phyloP scores from a whole-genome alignment of 257 asterid species.

The Ophiorrhiza pumila region DNA sequence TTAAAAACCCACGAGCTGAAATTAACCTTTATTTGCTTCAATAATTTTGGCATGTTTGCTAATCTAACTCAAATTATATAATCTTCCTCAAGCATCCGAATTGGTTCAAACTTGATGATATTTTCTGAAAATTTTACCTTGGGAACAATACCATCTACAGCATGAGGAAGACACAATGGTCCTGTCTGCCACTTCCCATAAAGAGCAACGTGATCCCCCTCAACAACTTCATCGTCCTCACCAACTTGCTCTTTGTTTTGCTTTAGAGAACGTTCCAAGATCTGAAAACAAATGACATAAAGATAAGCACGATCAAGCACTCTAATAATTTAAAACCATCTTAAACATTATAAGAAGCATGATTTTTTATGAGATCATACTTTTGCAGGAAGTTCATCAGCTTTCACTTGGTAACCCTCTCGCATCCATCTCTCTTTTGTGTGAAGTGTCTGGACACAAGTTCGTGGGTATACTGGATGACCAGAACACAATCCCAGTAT shows the following conservation, averaged over 20 bases:
- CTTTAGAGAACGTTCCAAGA: conserved; percentile 57
- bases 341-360: conserved; percentile 1
- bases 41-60: too few species aligned
- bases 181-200: conserved; percentile 96
- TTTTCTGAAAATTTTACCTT: conserved; percentile 43
- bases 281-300: conserved; percentile 36
- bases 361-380: conserved; percentile 34
- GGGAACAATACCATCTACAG: conserved; percentile 89
- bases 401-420: conserved; percentile 85
- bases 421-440: conserved; percentile 83
- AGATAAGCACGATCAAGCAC: conserved; percentile 1
- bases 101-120: background rate
- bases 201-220: conserved; percentile 43
- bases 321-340: background rate
- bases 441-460: conserved; percentile 76
- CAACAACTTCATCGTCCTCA: conserved; percentile 46
- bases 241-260: conserved; percentile 40
- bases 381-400: conserved; percentile 77
- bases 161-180: conserved; percentile 72
- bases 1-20: background rate
- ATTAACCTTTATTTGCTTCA: background rate
- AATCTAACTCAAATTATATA: background rate
- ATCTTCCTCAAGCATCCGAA: background rate
- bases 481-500: conserved; percentile 84
- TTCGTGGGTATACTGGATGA: conserved; percentile 85